These are phyloP conservation scores for Astraeus odoratus DNA, from an alignment of 768 basidiomycete species.

Conservation along the genomic window DNA sequence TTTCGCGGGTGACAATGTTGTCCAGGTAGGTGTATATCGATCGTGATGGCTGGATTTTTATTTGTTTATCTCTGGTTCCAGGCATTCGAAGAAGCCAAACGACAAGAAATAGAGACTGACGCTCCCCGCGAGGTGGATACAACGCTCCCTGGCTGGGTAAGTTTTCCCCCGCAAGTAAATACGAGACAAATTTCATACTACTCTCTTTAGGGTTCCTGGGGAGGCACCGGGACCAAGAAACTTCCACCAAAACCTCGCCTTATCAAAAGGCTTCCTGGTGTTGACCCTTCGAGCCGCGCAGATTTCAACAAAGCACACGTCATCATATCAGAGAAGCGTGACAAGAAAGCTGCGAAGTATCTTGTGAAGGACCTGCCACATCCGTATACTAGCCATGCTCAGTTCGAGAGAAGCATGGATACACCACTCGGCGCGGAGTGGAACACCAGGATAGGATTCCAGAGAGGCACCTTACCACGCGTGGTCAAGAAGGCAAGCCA, in stretches of 20 bases:
- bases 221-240: conserved; percentile 65
- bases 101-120: conserved; percentile 74
- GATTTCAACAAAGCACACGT: conserved; percentile 83
- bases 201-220: conserved; percentile 77
- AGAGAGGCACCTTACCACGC: conserved; percentile 74
- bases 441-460: conserved; percentile 85
- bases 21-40: conserved; percentile 50
- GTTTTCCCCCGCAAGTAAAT: conserved; percentile 19
- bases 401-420: conserved; percentile 82
- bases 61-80: conserved; percentile 23
- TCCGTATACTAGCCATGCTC: conserved; percentile 89
- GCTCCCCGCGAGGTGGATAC: conserved; percentile 85
- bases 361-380: conserved; percentile 87
- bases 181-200: background rate
- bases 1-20: conserved; percentile 96
- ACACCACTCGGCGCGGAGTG: conserved; percentile 84
- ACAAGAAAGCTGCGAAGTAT: conserved; percentile 90
- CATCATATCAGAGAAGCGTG: conserved; percentile 93
- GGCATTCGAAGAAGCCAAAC: conserved; percentile 85
- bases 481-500: conserved; percentile 74
- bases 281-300: conserved; percentile 71
- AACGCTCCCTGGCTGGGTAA: conserved; percentile 92
- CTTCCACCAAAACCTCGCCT: conserved; percentile 58
- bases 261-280: conserved; percentile 76
- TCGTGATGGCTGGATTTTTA: no score